Evolutionary conservation across 1,284 basidiomycete species (phyloP).

Genomic region (Apiotrichum montevideense): DNA sequence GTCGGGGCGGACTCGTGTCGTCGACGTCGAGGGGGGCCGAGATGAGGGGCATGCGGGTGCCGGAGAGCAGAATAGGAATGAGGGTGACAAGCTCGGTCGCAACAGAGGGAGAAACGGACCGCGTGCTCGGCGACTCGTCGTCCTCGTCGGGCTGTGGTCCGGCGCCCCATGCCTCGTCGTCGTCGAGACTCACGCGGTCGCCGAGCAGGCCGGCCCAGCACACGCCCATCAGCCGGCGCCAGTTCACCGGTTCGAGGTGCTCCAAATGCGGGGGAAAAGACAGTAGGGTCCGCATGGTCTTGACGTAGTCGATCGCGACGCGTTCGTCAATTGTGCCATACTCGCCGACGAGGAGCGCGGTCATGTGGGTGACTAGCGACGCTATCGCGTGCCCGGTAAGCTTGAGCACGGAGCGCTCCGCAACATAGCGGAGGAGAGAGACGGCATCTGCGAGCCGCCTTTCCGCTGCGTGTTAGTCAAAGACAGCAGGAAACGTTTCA

Average conservation of each 20-base stretch:
- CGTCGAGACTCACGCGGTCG: conserved; percentile 51
- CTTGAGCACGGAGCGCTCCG: conserved; percentile 33
- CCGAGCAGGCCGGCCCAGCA: conserved; percentile 71
- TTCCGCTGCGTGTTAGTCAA: conserved; percentile 3
- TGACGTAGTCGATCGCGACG: conserved; percentile 72
- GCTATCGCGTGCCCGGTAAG: conserved; percentile 31
- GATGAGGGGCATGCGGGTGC: conserved; percentile 43
- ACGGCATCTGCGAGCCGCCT: conserved; percentile 15
- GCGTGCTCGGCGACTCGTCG: conserved; percentile 13
- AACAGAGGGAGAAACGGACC: conserved; percentile 1
- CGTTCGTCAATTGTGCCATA: conserved; percentile 56
- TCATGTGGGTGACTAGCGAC: conserved; percentile 60
- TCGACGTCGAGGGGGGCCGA: conserved; percentile 12
- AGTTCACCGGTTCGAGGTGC: conserved; percentile 59
- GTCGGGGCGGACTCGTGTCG: neutral
- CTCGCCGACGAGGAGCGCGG: conserved; percentile 55
- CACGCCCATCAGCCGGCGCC: conserved; percentile 63
- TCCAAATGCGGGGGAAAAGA: conserved; percentile 69
- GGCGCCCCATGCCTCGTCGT: conserved; percentile 29
- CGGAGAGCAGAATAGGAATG: conserved; percentile 60
- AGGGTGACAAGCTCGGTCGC: conserved; percentile 58
- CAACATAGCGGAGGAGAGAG: conserved; percentile 31
- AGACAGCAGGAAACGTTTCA: too few species aligned
- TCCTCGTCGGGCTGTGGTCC: conserved; percentile 18
- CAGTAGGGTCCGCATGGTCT: conserved; percentile 63